Base-by-base conservation (phyloP, 805 yeast genomes). In the Nakazawaea ishiwadae region DNA sequence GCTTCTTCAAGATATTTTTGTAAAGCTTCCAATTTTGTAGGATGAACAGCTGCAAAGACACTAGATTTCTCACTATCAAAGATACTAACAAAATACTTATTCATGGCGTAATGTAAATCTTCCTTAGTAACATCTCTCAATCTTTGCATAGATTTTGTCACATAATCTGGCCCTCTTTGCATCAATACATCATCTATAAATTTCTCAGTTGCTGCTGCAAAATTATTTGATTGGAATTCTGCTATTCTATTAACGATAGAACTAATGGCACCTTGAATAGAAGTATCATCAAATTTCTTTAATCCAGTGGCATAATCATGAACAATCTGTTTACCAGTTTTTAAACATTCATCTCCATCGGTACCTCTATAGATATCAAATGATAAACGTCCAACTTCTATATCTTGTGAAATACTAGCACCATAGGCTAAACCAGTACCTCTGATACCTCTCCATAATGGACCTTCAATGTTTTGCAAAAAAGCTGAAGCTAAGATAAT, bases 371-470 rank as follows among this genome's bases (percentile, higher is more conserved):
- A 85, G 15, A 91, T 72, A 35, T 69, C 71, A 52, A 81, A 86
- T 4, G 71, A 68, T 47, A 91, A 60, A 40, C 71, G 75, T 3
- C 95, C 91, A 31, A 75, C 63, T 50, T 88, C 96, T 10, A 75
- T 55, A 47, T 73, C 71, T 36, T 77, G 69, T 33, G 69, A 55
- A 50, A 87, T 68, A 41, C 66, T 69, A 1, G 91, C 93, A 29
- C 96, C 97, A 59, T 93, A 93, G 0, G 97, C 97, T 32, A 86
- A 66, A 2, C 99, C 99, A 1, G 89, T 74, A 31, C 99, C 99
- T 62, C 99, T 77, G 26, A 93, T 85, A 42, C 95, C 96, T 53
- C 87, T 76, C 97, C 98, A 91, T 48, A 91, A 82, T 27, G 98
- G 99, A 3, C 99, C 99, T 59, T 93, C 99, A 15, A 87, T 88